These are phyloP conservation scores for Anastatica hierochuntica DNA, from an alignment of 345 rosid species.

Conservation along the genomic window DNA sequence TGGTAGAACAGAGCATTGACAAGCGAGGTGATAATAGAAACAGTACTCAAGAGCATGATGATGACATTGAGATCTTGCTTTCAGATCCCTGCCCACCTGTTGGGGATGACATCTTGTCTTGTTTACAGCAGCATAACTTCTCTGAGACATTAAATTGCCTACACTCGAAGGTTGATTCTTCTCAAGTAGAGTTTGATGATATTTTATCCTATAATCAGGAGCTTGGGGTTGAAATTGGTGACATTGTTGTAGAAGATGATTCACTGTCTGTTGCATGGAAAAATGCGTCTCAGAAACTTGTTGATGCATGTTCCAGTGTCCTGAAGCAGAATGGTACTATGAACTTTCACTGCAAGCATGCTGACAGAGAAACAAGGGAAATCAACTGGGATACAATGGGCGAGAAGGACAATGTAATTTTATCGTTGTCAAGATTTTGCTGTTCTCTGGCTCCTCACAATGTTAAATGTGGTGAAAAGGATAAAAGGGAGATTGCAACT, in stretches of 20 bases:
- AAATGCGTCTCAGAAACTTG: constrained; percentile 46
- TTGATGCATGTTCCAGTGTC: constrained; percentile 44
- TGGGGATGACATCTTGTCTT: constrained; percentile 50
- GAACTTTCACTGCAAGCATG: constrained; percentile 62
- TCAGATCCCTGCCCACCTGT: constrained; percentile 55
- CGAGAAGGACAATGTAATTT: constrained; percentile 26
- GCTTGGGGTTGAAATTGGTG: constrained; percentile 51
- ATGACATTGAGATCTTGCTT: constrained; percentile 46
- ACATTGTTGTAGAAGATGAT: constrained; percentile 61
- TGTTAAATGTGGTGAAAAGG: constrained; percentile 30
- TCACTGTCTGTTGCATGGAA: constrained; percentile 79
- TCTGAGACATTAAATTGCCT: constrained; percentile 19
- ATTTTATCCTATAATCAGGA: constrained; percentile 16
- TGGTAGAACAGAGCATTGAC: constrained; percentile 26
- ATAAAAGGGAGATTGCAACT: constrained; percentile 32
- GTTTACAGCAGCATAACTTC: constrained; percentile 32
- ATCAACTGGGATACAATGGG: constrained; percentile 31
- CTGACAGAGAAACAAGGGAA: constrained; percentile 29
- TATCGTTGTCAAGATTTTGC: constrained; percentile 52
- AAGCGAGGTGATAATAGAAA: constrained; percentile 20
- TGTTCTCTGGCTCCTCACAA: constrained; percentile 32
- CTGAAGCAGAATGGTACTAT: constrained; percentile 33
- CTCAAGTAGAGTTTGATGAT: constrained; percentile 20
- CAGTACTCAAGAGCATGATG: constrained; percentile 33
- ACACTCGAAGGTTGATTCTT: constrained; percentile 27